Percentiles rank a stretch among this genome's conserved stretches.
Conservation (phyloP, 2,329 filamentous ascomycete species). For the Thelonectria rubi region DNA sequence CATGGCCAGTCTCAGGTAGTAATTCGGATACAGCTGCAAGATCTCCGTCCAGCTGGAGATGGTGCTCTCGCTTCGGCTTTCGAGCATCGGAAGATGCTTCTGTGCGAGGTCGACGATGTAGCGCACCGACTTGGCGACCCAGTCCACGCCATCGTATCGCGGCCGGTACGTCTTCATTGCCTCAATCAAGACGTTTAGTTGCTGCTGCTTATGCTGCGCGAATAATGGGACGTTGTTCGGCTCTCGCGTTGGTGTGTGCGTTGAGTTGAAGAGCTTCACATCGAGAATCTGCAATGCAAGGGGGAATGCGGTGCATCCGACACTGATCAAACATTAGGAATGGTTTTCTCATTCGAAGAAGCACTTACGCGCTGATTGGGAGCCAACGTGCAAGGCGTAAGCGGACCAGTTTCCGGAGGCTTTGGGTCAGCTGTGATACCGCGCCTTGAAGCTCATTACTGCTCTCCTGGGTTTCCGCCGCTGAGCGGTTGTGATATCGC, state of each 20-base stretch:
- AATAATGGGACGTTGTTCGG: slow-evolving; percentile 7
- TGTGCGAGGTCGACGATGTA: slow-evolving; percentile 35
- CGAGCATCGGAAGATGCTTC: slow-evolving; percentile 18
- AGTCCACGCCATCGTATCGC: slow-evolving; percentile 39
- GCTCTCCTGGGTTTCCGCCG: slow-evolving; percentile 24
- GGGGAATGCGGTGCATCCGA: slow-evolving; percentile 38
- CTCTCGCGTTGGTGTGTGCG: slow-evolving; percentile 11
- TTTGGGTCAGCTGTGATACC: slow-evolving; percentile 34
- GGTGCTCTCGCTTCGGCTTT: background rate
- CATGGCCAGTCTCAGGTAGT: slow-evolving; percentile 37
- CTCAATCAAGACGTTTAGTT: slow-evolving; percentile 34
- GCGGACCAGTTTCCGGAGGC: slow-evolving; percentile 32
- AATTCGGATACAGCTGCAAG: slow-evolving; percentile 29
- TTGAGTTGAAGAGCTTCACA: slow-evolving; percentile 29
- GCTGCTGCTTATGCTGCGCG: slow-evolving; percentile 34
- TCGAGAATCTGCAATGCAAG: slow-evolving; percentile 39
- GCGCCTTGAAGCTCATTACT: slow-evolving; percentile 37
- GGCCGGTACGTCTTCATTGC: slow-evolving; percentile 39
- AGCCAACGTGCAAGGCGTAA: slow-evolving; percentile 31
- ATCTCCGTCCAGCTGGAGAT: slow-evolving; percentile 33
- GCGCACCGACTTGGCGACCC: slow-evolving; percentile 36
- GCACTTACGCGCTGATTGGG: slow-evolving; percentile 38
- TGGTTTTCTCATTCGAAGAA: fast-evolving
- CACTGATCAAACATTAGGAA: slow-evolving; percentile 22
- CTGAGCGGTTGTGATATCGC: slow-evolving; percentile 7